phyloP scores from a whole-genome alignment of 2,329 filamentous ascomycete genomes.

The Xenoacremonium recifei region DNA sequence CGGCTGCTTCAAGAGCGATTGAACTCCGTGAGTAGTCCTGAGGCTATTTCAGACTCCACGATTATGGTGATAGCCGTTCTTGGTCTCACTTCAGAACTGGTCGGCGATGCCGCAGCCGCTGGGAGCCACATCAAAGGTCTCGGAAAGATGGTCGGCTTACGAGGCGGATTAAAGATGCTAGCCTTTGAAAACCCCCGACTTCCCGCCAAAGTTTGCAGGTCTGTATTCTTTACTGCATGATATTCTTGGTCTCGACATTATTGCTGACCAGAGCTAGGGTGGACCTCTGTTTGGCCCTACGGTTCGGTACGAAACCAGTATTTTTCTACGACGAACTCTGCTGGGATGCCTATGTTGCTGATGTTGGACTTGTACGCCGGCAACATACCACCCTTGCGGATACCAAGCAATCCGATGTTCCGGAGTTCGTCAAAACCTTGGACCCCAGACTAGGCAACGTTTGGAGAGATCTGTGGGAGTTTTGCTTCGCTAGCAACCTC shows the following conservation, averaged over 20 bases:
- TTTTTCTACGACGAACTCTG: slow-evolving; percentile 11
- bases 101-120: slow-evolving; percentile 10
- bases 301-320: slow-evolving; percentile 10
- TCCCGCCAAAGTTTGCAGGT: slow-evolving; percentile 21
- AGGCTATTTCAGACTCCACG: slow-evolving; percentile 12
- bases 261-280: slow-evolving; percentile 4
- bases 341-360: slow-evolving; percentile 14
- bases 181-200: slow-evolving; percentile 15
- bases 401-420: background rate
- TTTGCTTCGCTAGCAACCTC: slow-evolving; percentile 15
- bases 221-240: background rate
- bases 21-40: background rate
- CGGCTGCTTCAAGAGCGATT: slow-evolving; percentile 15
- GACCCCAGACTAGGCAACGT: slow-evolving; percentile 12
- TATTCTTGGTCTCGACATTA: background rate
- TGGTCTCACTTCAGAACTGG: slow-evolving; percentile 11
- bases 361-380: background rate
- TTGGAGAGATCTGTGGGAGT: slow-evolving; percentile 14
- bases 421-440: slow-evolving; percentile 4
- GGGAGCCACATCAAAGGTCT: slow-evolving; percentile 16
- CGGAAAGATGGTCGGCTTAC: slow-evolving; percentile 14
- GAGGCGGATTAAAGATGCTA: slow-evolving; percentile 15
- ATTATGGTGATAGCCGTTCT: slow-evolving; percentile 17
- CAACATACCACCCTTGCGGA: background rate
- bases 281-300: slow-evolving; percentile 13